Evolutionary conservation across 1,284 basidiomycete species (phyloP).

Genomic region (Puccinia hordei): DNA sequence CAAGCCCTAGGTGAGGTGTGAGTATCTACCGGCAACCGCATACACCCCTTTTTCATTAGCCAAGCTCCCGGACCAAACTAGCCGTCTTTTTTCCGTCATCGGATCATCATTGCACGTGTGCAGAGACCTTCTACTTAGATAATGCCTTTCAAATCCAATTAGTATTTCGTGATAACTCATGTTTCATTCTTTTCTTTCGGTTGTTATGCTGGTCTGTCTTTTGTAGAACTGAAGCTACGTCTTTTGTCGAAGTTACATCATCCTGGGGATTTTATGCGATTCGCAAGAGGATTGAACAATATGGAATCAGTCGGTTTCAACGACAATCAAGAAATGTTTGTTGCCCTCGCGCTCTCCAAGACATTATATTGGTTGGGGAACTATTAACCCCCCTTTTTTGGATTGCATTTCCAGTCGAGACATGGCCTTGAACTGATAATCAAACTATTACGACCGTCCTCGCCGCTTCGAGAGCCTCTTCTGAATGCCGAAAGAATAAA

Average conservation of each 20-base stretch:
- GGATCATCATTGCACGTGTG: constrained; percentile 2
- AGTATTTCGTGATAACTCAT: not conserved
- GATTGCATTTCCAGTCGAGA: constrained; percentile 21
- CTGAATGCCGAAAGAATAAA: constrained; percentile 44
- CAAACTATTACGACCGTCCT: constrained; percentile 32
- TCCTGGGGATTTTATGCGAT: constrained; percentile 49
- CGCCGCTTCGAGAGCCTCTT: constrained; percentile 34
- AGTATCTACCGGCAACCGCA: constrained; percentile 19
- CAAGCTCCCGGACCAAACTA: not conserved
- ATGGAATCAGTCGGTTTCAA: constrained; percentile 42
- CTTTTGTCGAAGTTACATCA: constrained; percentile 39
- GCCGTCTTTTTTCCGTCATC: not conserved
- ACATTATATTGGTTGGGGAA: not conserved
- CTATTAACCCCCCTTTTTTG: not conserved
- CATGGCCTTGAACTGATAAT: constrained; percentile 45
- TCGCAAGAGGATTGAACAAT: constrained; percentile 41
- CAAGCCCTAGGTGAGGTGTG: constrained; percentile 50
- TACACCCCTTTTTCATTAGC: not conserved
- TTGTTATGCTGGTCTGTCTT: not conserved
- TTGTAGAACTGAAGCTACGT: constrained; percentile 28
- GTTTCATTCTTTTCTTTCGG: constrained; percentile 1
- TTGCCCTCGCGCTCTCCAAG: not conserved
- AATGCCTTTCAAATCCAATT: not conserved
- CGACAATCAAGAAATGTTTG: constrained; percentile 45
- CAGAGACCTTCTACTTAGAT: constrained; percentile 16